Evolutionary conservation across 768 basidiomycete species (phyloP), one percentile per base, ranked within the genome.

Genomic region (Panus rudis): DNA sequence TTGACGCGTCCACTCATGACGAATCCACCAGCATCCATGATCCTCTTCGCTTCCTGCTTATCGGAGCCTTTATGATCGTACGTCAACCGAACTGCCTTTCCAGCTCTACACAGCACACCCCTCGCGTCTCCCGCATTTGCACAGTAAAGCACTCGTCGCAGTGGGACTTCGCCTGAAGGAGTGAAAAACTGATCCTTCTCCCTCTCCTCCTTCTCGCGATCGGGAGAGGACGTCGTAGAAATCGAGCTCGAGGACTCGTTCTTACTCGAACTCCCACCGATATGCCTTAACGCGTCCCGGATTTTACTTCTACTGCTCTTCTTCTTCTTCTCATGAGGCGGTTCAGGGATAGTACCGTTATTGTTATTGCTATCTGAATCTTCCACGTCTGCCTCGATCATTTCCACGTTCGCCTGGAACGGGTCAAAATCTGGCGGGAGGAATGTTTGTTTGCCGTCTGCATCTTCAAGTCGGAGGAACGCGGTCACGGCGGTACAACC

Each of bases 11-110:
- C 96, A 57, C 94, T 94, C 87, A 99, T 83, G 17, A 99, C 93
- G 59, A 98, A 99, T 2, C 96, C 96, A 8, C 96, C 96, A 0
- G 96, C 96, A 58, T 98, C 96, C 38, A 77, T 92, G 61, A 99
- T 98, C 17, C 96, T 79, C 66, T 96, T 97, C 16, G 93, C 93
- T 65, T 99, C 96, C 62, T 94, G 92, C 56, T 85, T 84, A 62
- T 99, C 96, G 4, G 86, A 84, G 23, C 96, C 96, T 62, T 99
- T 99, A 71, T 99, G 96, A 59, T 99, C 96, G 60, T 99, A 98
- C 16, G 96, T 97, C 57, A 99, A 66, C 34, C 96, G 76, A 3
- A 98, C 81, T 4, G 92, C 96, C 53, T 79, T 85, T 22, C 96
- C 96, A 11, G 73, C 78, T 34, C 96, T 83, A 58, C 88, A 93